Base-by-base conservation (phyloP, 208 protist genomes). In the Trypanosomatidae sp. region DNA sequence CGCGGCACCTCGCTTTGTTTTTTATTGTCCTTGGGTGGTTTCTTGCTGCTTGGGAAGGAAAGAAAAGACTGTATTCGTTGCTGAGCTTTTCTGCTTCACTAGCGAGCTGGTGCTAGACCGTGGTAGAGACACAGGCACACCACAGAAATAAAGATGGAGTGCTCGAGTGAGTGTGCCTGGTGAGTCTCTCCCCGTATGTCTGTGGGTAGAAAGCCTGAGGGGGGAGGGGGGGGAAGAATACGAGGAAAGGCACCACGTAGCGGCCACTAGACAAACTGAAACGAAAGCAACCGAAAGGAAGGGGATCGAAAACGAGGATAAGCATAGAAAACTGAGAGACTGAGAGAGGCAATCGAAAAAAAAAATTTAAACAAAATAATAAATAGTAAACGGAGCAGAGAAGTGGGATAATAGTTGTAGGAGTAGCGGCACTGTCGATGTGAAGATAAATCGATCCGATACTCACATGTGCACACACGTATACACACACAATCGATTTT, bases 311-410 rank as follows among this genome's bases (percentile, higher is more conserved):
- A 36, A 39, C 30, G 33, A 67, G 28, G 12, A 55, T 19, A 7
- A 25, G n/a, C 22, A 64, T 12, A 43, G 17, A n/a, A 8, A 22
- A 43, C 25, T 47, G 30, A 44, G 15, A 72, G 30, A 25, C 49
- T 4, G 17, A 46, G 33, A 53, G 41, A n/a, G 25, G 33, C 17
- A 62, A 62, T 25, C 22, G 49, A 43, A 30, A 39, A 33, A 22
- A 28, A n/a, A 56, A 46, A 30, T 22, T 70, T n/a, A 36, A 70
- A 19, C 19, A 8, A 70, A 47, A 72, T 30, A 65, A 73, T 28
- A 66, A 74, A 50, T 19, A 46, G 12, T 36, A 47, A 47, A 43
- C 2, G 43, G 19, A 64, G 9, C 2, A 64, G 19, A 64, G 9
- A 74, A 56, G 66, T 9, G 52, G 41, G 43, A 59, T 59, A 33